A percentile compares a stretch with the other conserved stretches of the same genome.
Conservation (phyloP, 2,329 filamentous ascomycete species). For the Exophiala mesophila region DNA sequence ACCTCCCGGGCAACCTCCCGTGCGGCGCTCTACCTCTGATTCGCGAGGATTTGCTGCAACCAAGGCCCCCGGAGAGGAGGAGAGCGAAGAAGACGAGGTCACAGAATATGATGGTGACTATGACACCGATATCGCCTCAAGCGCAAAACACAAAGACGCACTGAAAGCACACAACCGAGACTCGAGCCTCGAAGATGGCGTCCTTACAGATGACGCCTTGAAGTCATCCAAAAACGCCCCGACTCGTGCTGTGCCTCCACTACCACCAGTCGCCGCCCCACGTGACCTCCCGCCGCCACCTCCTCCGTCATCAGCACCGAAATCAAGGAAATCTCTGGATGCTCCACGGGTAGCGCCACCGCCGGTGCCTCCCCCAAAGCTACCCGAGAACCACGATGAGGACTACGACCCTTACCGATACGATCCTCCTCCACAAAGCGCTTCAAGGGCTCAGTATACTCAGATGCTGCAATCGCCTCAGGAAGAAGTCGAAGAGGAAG, state of each 20-base stretch:
- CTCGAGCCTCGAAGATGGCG: constrained; percentile 65
- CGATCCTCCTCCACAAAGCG: constrained; percentile 33
- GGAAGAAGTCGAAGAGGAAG: constrained; percentile 38
- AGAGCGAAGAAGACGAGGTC: constrained; percentile 69
- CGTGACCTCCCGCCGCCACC: constrained; percentile 59
- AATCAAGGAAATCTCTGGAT: constrained; percentile 62
- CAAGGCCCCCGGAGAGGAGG: constrained; percentile 43
- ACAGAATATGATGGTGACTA: constrained; percentile 98
- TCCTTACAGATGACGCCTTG: constrained; percentile 52
- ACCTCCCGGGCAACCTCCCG: constrained; percentile 45
- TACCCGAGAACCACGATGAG: constrained; percentile 48
- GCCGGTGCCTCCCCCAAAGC: constrained; percentile 49
- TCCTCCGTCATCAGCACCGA: constrained; percentile 57
- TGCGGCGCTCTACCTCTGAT: constrained; percentile 58
- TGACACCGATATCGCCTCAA: constrained; percentile 93
- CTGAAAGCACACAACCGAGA: constrained; percentile 76
- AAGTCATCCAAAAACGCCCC: constrained; percentile 43
- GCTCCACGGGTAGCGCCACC: constrained; percentile 66
- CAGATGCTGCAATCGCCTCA: constrained; percentile 28
- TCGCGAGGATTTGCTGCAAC: constrained; percentile 35
- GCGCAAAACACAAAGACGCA: constrained; percentile 88
- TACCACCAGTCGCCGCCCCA: constrained; percentile 52
- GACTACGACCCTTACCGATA: constrained; percentile 52
- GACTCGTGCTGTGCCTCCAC: constrained; percentile 46
- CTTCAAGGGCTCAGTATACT: constrained; percentile 25